Evolutionary conservation across 2,329 filamentous ascomycete species (phyloP), one percentile per base, ranked within the genome.

Genomic region (Beauveria australis): DNA sequence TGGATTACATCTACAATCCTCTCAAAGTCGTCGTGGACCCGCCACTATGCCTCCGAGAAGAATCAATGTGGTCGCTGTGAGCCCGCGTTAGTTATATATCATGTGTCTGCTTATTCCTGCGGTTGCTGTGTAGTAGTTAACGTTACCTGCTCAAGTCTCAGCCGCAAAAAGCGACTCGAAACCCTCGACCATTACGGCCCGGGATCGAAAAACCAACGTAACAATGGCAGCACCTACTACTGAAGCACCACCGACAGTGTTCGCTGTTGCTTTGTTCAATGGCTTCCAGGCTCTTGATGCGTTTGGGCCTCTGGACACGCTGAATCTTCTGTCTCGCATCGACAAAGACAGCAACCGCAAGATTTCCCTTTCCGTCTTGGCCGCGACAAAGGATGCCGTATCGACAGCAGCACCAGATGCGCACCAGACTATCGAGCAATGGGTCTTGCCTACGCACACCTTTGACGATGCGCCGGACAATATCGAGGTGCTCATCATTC

Each of bases 381-480:
- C 41, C 41, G 41, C 41, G 41, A 43, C 41, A 19, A 18, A n/a
- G 41, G 41, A 43, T 19, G 18, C 41, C 41, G 41, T 43, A 19
- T 14, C 41, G 41, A 43, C 41, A 19, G 41, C 41, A 19, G 41
- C 41, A 5, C 41, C 41, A 43, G 41, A 43, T 18, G 41, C 41
- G 41, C 41, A 43, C 18, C 41, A 43, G 5, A 43, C 41, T 1
- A 43, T 19, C 3, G 41, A 43, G 41, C 41, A 43, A 43, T n/a
- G 9, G 41, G 41, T 43, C 7, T 10, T 43, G 41, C 73, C 78
- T 14, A 78, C 76, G 5, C 73, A 75, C 67, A 87, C 84, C 0
- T 85, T 83, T 65, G 74, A 70, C 51, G 69, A 74, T 3, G 74
- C 77, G 2, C 81, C 79, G 1, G 72, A 71, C 4, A 74, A 77